These are phyloP conservation scores for Grigorovia yakushimaensis DNA, from an alignment of 805 yeast genomes.

Conservation along the genomic window DNA sequence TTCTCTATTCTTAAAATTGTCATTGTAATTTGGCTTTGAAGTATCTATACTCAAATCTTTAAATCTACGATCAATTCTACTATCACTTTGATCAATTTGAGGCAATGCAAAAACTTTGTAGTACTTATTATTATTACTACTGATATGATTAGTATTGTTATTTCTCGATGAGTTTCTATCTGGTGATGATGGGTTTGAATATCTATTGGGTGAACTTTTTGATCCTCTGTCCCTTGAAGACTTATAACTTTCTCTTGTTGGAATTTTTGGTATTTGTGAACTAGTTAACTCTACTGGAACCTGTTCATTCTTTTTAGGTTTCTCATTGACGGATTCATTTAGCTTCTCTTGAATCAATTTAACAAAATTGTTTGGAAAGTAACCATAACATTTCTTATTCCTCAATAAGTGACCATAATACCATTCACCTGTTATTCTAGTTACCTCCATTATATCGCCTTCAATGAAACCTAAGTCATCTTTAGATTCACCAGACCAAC, in stretches of 20 bases:
- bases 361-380: constrained; percentile 83
- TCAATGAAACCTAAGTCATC: constrained; percentile 90
- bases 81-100: not conserved
- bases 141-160: not conserved
- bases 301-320: not conserved
- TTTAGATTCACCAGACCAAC: constrained; percentile 90
- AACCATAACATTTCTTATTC: constrained; percentile 66
- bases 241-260: not conserved
- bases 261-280: constrained; percentile 4
- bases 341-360: constrained; percentile 38
- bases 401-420: constrained; percentile 78
- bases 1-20: not conserved
- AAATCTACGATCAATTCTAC: not conserved
- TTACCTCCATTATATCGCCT: constrained; percentile 84
- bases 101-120: constrained; percentile 1
- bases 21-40: not conserved
- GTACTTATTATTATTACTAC: not conserved
- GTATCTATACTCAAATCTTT: not conserved
- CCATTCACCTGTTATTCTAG: constrained; percentile 82
- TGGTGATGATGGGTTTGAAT: not conserved
- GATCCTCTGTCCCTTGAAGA: not conserved
- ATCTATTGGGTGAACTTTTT: not conserved
- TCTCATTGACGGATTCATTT: constrained; percentile 3
- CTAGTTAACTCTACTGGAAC: too few relatives aligned
- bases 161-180: not conserved